phyloP scores from a whole-genome alignment of 2,329 filamentous ascomycete genomes.

The Tricladium varicosporioides region DNA sequence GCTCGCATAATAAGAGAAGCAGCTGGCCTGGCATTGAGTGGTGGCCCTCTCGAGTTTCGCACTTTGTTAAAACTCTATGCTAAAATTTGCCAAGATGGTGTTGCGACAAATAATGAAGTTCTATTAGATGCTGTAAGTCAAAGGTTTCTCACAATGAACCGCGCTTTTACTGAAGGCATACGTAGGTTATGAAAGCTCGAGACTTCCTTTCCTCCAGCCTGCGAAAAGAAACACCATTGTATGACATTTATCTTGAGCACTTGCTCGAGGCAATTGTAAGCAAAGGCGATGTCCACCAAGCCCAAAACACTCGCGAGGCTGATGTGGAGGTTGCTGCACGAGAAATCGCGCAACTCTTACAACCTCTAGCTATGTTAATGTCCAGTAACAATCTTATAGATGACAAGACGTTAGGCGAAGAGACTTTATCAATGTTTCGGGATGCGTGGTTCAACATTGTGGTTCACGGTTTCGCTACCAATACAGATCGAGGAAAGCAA shows the following conservation, averaged over 20 bases:
- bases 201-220: conserved; percentile 72
- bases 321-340: conserved; percentile 80
- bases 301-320: conserved; percentile 68
- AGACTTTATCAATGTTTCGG: conserved; percentile 70
- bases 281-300: conserved; percentile 80
- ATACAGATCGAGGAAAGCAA: conserved; percentile 69
- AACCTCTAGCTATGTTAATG: conserved; percentile 83
- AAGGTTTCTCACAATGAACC: not conserved
- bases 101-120: conserved; percentile 64
- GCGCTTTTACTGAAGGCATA: not conserved
- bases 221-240: conserved; percentile 68
- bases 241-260: conserved; percentile 79
- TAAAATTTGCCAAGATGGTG: conserved; percentile 69
- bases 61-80: conserved; percentile 82
- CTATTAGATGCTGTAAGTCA: conserved; percentile 68
- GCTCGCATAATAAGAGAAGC: conserved; percentile 82
- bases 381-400: conserved; percentile 58
- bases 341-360: conserved; percentile 84
- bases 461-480: conserved; percentile 82
- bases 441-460: conserved; percentile 99
- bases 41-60: conserved; percentile 79
- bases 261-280: conserved; percentile 85
- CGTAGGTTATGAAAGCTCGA: conserved; percentile 71
- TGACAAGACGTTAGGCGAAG: conserved; percentile 54
- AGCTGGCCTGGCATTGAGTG: conserved; percentile 72